These are phyloP conservation scores for Botryosphaeria agaves DNA, from an alignment of 2,329 filamentous ascomycete species.

Conservation along the genomic window DNA sequence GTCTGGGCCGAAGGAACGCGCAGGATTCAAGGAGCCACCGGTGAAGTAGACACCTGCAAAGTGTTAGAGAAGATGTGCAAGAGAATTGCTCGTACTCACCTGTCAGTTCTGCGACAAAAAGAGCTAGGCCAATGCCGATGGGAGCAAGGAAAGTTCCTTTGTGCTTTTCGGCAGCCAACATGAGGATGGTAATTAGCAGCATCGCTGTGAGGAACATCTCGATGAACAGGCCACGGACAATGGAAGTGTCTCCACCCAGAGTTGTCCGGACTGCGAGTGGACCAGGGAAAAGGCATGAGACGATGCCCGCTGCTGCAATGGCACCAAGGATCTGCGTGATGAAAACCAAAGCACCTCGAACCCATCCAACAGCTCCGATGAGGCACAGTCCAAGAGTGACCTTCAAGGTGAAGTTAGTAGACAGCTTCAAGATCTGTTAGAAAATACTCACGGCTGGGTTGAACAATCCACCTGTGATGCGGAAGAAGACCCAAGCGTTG, in stretches of 20 bases:
- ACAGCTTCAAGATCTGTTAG: no score
- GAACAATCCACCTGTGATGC: conserved; percentile 22
- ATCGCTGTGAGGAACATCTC: conserved; percentile 33
- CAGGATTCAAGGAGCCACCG: conserved; percentile 29
- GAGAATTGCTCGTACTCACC: conserved; percentile 9
- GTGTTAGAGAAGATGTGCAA: not conserved
- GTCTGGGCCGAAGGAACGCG: conserved; percentile 30
- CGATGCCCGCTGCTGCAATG: conserved; percentile 26
- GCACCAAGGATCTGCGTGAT: conserved; percentile 26
- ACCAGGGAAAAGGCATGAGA: conserved; percentile 26
- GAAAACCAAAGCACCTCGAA: conserved; percentile 24
- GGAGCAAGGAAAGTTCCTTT: conserved; percentile 23
- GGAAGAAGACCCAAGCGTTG: conserved; percentile 27
- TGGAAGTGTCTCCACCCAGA: conserved; percentile 22
- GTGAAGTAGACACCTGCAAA: conserved; percentile 25
- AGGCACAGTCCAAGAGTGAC: conserved; percentile 30
- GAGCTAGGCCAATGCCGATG: conserved; percentile 24
- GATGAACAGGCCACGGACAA: conserved; percentile 29
- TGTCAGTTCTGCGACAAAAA: conserved; percentile 28
- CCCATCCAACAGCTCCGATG: conserved; percentile 28
- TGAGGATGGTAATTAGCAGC: conserved; percentile 31
- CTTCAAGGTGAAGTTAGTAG: no score
- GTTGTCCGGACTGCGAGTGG: conserved; percentile 27
- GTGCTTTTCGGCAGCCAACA: conserved; percentile 24
- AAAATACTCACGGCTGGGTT: conserved; percentile 16